These are phyloP conservation scores for Zygotorulaspora mrakii DNA, from an alignment of 1,139 yeast species.

Conservation along the genomic window DNA sequence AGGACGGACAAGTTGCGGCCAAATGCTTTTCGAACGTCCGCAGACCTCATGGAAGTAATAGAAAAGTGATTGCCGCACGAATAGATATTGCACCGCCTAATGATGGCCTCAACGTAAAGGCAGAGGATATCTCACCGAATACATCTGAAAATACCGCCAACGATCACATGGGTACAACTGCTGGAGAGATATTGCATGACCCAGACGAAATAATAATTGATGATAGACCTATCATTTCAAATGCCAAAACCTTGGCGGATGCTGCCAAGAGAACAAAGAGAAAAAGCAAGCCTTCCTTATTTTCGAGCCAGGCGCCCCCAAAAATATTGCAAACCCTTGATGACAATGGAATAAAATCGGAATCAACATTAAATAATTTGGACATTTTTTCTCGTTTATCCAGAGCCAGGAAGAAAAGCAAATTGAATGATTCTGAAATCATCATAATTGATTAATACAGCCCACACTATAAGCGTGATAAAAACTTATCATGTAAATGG, in stretches of 20 bases:
- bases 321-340: neutral
- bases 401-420: conserved; percentile 33
- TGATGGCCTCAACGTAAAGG: neutral
- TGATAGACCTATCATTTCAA: conserved; percentile 33
- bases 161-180: conserved; percentile 25
- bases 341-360: conserved; percentile 23
- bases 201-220: conserved; percentile 30
- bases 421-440: conserved; percentile 26
- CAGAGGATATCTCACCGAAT: neutral
- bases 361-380: conserved; percentile 22
- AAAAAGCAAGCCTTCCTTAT: neutral
- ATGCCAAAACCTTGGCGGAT: conserved; percentile 32
- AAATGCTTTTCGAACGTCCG: neutral
- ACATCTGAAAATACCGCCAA: conserved; percentile 8
- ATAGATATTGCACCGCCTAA: conserved; percentile 12
- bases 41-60: conserved; percentile 3
- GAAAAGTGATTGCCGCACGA: conserved; percentile 14
- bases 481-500: too few species aligned
- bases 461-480: too few species aligned
- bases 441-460: conserved; percentile 26
- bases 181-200: conserved; percentile 35
- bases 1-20: neutral
- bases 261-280: conserved; percentile 21
- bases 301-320: neutral
- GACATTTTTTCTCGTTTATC: conserved; percentile 34